Evolutionary conservation across 345 rosid species (phyloP), one percentile per base, ranked within the genome.

Genomic region (Populus deltoides): DNA sequence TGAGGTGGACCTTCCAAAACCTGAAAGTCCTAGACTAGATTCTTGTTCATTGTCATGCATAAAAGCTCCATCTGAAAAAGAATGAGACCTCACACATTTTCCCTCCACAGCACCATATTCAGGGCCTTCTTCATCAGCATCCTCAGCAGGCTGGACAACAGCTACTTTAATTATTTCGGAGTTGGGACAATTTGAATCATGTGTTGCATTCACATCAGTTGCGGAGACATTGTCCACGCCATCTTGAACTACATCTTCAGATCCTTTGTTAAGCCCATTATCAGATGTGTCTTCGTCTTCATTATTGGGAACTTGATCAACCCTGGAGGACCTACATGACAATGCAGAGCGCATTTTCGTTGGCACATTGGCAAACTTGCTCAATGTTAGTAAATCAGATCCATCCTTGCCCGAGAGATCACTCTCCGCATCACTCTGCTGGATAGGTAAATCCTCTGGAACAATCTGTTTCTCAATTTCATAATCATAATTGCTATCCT

Each of bases 311-410:
- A 83, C 77, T 33, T 72, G 62, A 65, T 88, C 83, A 75, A 59
- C 81, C 84, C 86, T 91, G 70, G 83, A 66, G 47, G 71, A 80
- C 81, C 85, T 89, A 36, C 43, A 70, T 71, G 87, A 82, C 84
- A 92, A 80, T 69, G 97, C 88, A 72, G 99, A 91, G 61, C 98
- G 97, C 5, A 83, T 91, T 86, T 83, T 96, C 18, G 97, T 96
- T 65, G 97, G 97, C 73, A 96, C 87, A 81, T 96, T 96, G 73
- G 86, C 86, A 72, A 96, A 90, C 75, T 89, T 96, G 83, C 99
- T 89, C 41, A 90, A 82, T 33, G 87, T 75, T 31, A 89, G 87
- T 81, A 96, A 88, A 87, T 87, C 93, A 84, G 86, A 65, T 68
- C 71, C 81, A 73, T 77, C 84, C 80, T 89, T 86, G 77, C 82